Percentiles rank a stretch among this genome's conserved stretches.
phyloP scores from a whole-genome alignment of 768 basidiomycete species.

The Sarcodon sp. region DNA sequence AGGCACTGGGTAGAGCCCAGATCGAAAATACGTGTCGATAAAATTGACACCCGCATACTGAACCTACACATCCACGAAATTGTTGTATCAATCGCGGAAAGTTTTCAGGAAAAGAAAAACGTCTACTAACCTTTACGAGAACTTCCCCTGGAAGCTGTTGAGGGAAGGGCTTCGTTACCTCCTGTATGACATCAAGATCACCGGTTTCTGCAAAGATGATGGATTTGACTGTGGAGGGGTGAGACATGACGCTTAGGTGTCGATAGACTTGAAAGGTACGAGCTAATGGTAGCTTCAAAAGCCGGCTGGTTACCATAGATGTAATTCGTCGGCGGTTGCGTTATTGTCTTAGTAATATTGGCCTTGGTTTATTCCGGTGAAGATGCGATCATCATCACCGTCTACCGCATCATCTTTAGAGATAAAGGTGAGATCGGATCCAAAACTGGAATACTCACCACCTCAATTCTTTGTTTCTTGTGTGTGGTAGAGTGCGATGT shows the following conservation, averaged over 20 bases:
- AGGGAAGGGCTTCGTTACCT: constrained; percentile 56
- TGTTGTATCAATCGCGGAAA: neutral
- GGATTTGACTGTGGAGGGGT: constrained; percentile 50
- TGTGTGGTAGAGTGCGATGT: too few relatives aligned
- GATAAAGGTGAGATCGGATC: too few relatives aligned
- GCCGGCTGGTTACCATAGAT: too few relatives aligned
- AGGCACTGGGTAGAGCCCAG: constrained; percentile 49
- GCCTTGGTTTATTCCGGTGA: too few relatives aligned
- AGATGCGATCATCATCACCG: too few relatives aligned
- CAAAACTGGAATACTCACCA: too few relatives aligned
- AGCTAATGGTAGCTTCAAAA: too few relatives aligned
- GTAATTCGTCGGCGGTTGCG: too few relatives aligned
- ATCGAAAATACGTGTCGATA: constrained; percentile 77
- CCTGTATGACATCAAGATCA: constrained; percentile 65
- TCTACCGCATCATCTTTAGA: too few relatives aligned
- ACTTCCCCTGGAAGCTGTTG: constrained; percentile 46
- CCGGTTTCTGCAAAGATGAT: constrained; percentile 65
- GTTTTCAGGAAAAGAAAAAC: neutral
- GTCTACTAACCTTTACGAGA: constrained; percentile 26
- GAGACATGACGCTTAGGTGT: neutral
- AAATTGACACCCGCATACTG: constrained; percentile 81
- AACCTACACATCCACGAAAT: constrained; percentile 23
- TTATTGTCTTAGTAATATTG: too few relatives aligned
- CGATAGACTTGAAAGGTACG: too few relatives aligned
- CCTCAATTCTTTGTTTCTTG: too few relatives aligned